Evolutionary conservation across 2,329 filamentous ascomycete genomes (phyloP).

Genomic region (Xylariaceae sp.): DNA sequence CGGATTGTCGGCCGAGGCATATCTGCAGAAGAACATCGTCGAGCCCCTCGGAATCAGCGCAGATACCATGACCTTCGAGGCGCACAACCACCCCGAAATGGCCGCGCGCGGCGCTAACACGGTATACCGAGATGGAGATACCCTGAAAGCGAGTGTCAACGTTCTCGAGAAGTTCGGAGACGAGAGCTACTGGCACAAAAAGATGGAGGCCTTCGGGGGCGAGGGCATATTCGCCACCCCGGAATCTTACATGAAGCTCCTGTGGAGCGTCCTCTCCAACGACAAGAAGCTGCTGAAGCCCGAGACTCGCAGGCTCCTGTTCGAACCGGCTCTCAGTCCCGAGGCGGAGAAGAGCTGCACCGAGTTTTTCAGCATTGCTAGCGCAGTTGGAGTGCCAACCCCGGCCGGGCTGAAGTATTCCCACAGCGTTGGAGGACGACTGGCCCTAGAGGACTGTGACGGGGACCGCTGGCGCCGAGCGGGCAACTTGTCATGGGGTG

Average conservation of each 20-base stretch:
- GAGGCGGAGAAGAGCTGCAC: constrained; percentile 27
- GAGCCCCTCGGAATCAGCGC: constrained; percentile 14
- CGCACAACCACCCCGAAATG: constrained; percentile 18
- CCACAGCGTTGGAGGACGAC: constrained; percentile 16
- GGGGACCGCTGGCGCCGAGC: constrained; percentile 18
- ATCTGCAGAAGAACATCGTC: constrained; percentile 14
- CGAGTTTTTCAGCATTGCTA: constrained; percentile 20
- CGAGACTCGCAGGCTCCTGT: constrained; percentile 42
- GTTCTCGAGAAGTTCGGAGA: constrained; percentile 13
- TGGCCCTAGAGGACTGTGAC: constrained; percentile 17
- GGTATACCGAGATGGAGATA: constrained; percentile 16
- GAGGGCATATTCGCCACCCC: constrained; percentile 36
- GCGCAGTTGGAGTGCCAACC: constrained; percentile 27
- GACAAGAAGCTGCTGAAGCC: constrained; percentile 46
- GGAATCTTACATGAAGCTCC: constrained; percentile 41
- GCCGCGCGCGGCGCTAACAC: constrained; percentile 22
- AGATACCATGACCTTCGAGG: constrained; percentile 26
- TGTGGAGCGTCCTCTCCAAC: constrained; percentile 44
- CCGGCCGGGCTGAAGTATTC: constrained; percentile 35
- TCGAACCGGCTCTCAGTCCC: constrained; percentile 42
- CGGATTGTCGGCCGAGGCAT: constrained; percentile 10
- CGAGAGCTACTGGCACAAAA: constrained; percentile 17
- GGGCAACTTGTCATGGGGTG: constrained; percentile 30
- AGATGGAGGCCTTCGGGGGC: constrained; percentile 33
- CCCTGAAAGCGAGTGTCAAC: background rate